phyloP scores from a whole-genome alignment of 2,329 filamentous ascomycete genomes.

The Fusarium chuoi region DNA sequence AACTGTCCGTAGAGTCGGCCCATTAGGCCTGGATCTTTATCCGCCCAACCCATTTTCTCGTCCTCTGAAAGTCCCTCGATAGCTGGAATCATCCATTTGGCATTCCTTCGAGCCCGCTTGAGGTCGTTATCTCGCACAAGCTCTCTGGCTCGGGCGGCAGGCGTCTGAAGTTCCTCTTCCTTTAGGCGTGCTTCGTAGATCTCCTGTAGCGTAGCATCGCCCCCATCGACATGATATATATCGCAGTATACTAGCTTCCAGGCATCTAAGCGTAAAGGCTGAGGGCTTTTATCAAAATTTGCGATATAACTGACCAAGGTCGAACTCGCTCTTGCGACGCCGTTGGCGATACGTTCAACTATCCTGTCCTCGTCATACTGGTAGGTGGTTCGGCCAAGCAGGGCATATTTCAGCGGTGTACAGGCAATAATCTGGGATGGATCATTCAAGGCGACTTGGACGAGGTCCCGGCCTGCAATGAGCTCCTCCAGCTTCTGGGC shows the following conservation, averaged over 20 bases:
- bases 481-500: background rate
- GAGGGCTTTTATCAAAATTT: accelerated
- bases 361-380: background rate
- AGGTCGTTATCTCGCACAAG: accelerated
- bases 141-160: background rate
- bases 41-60: background rate
- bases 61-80: background rate
- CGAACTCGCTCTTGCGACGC: background rate
- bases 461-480: conserved; percentile 19
- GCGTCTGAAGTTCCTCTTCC: background rate
- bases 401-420: background rate
- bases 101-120: background rate
- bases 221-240: background rate
- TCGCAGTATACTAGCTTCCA: background rate
- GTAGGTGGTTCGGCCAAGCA: conserved; percentile 17
- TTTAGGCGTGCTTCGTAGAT: background rate
- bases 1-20: background rate
- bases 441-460: conserved; percentile 9
- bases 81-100: background rate
- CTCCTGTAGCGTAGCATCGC: background rate
- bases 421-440: background rate
- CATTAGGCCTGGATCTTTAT: background rate
- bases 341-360: conserved; percentile 3
- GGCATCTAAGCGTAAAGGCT: background rate
- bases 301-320: background rate